Percentiles rank a stretch among this genome's conserved stretches.
These are phyloP conservation scores for Collybiopsis confluens DNA, from an alignment of 768 basidiomycete genomes.

Conservation along the genomic window DNA sequence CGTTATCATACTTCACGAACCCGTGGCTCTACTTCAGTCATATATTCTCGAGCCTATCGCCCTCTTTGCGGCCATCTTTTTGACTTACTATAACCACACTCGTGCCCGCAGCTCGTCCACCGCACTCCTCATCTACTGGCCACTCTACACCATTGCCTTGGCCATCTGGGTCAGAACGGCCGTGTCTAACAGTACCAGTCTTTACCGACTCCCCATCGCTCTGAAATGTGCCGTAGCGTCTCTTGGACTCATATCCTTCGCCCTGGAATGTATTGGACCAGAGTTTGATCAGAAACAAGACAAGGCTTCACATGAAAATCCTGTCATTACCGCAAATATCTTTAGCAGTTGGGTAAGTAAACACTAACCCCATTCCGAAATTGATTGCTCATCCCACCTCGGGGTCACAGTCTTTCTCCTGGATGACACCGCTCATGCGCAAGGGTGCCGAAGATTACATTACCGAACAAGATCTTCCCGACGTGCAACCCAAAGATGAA, in stretches of 20 bases:
- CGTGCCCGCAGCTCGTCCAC: constrained; percentile 68
- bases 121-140: constrained; percentile 79
- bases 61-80: constrained; percentile 38
- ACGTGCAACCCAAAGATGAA: constrained; percentile 63
- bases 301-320: constrained; percentile 53
- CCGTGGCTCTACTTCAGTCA: constrained; percentile 42
- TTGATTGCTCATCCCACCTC: no score
- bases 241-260: constrained; percentile 53
- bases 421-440: constrained; percentile 80
- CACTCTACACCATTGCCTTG: constrained; percentile 48
- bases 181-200: constrained; percentile 23
- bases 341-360: constrained; percentile 66
- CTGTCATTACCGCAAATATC: constrained; percentile 71
- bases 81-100: constrained; percentile 69
- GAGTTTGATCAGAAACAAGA: constrained; percentile 36
- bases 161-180: constrained; percentile 61
- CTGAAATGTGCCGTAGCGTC: constrained; percentile 39
- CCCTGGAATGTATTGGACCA: constrained; percentile 67
- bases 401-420: constrained; percentile 73
- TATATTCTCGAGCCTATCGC: constrained; percentile 59
- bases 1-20: constrained; percentile 28
- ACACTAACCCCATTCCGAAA: no score
- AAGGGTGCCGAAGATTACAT: constrained; percentile 65
- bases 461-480: constrained; percentile 83
- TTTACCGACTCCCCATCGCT: constrained; percentile 31